Evolutionary conservation across 805 yeast genomes (phyloP).

Genomic region (Starmerella kuoi): DNA sequence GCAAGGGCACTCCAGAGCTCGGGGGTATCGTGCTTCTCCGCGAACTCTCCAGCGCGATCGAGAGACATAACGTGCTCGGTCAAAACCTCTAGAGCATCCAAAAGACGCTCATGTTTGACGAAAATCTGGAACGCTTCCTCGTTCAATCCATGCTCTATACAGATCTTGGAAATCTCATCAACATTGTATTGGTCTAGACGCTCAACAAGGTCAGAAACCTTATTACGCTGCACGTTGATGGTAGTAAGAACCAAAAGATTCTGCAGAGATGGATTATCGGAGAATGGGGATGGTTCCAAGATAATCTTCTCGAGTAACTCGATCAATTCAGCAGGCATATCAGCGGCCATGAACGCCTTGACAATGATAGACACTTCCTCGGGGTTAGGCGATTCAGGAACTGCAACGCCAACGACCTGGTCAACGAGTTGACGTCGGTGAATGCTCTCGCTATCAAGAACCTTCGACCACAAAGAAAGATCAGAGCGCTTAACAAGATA

Average conservation of each 20-base stretch:
- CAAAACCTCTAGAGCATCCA: slow-evolving; percentile 76
- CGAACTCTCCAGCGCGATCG: slow-evolving; percentile 88
- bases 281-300: slow-evolving; percentile 93
- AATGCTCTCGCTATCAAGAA: slow-evolving; percentile 58
- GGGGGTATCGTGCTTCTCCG: slow-evolving; percentile 74
- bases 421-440: slow-evolving; percentile 89
- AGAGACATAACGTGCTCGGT: slow-evolving; percentile 88
- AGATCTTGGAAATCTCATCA: slow-evolving; percentile 81
- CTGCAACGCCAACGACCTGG: slow-evolving; percentile 90
- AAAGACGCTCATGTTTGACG: slow-evolving; percentile 64
- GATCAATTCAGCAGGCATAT: slow-evolving; percentile 81
- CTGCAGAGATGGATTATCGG: slow-evolving; percentile 88
- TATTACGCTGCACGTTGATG: slow-evolving; percentile 82
- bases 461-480: slow-evolving; percentile 65
- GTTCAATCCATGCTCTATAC: slow-evolving; percentile 73
- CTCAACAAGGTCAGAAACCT: slow-evolving; percentile 73
- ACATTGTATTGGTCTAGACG: slow-evolving; percentile 86
- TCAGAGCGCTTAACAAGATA: slow-evolving; percentile 85
- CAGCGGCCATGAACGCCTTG: slow-evolving; percentile 94
- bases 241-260: slow-evolving; percentile 89
- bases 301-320: slow-evolving; percentile 92
- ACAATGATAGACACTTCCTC: slow-evolving; percentile 86
- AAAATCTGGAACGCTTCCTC: slow-evolving; percentile 94
- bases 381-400: slow-evolving; percentile 92
- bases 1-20: slow-evolving; percentile 93